Base-by-base conservation (phyloP, 2,329 filamentous ascomycete species). In the Talaromyces sp. region DNA sequence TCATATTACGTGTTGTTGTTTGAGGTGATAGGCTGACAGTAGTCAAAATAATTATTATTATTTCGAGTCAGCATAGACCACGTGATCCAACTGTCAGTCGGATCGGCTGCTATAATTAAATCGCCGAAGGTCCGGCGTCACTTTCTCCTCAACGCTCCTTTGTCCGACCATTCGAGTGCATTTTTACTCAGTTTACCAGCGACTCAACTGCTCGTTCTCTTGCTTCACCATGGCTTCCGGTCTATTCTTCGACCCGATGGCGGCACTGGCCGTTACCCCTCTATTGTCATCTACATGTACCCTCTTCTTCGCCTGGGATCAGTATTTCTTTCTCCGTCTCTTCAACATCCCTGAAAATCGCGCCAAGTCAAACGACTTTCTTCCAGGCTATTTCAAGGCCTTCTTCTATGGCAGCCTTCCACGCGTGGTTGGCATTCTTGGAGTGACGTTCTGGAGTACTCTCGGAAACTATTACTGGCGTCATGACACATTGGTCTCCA, bases 201-300 rank as follows among this genome's bases (percentile, higher is more conserved):
- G n/a, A n/a, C n/a, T n/a, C n/a, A n/a, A n/a, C n/a, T n/a, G n/a
- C n/a, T n/a, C n/a, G n/a, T n/a, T n/a, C n/a, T n/a, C n/a, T n/a
- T n/a, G n/a, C n/a, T n/a, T n/a, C 17, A 51, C 26, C 17, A 62
- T 62, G 60, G 60, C 57, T 3, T 62, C 60, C 8, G 7, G 24
- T 8, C 31, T 56, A 3, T 9, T 59, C 10, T 59, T 59, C 31
- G 53, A 62, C 27, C 60, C 60, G 0, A 29, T 56, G 46, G 57
- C 56, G 24, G 56, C 54, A 13, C 71, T 82, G 35, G 75, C 80
- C 52, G 65, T 79, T 19, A 71, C 78, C 1, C 81, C 81, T 0
- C 69, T 82, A 26, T 64, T 82, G 64, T 78, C 78, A n/a, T 78
- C 79, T 3, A 80, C 80, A 2, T 75, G 75, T 65, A 76, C 79